Conservation (phyloP, 345 rosid species). For the Moringa oleifera region DNA sequence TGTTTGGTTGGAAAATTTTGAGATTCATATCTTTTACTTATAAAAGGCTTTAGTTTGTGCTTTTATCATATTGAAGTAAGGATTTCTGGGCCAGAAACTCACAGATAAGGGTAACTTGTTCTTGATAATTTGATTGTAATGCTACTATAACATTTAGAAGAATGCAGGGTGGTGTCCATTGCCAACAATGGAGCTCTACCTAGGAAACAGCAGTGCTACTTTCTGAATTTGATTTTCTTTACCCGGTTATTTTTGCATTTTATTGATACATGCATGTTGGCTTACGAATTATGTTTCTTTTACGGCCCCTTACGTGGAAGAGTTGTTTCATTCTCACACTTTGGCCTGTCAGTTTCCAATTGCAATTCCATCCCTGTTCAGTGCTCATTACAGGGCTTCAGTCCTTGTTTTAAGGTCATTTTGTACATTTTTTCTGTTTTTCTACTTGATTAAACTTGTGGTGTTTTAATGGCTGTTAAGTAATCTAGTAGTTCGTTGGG, state of each 20-base stretch:
- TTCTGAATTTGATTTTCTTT: too few relatives aligned
- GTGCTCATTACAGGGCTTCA: not conserved
- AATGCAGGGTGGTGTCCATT: too few relatives aligned
- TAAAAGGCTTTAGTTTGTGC: constrained; percentile 4
- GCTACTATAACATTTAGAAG: too few relatives aligned
- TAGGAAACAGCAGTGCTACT: too few relatives aligned
- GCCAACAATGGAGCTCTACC: too few relatives aligned
- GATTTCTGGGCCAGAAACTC: not conserved
- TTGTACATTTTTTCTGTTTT: not conserved
- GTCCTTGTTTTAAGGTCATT: not conserved
- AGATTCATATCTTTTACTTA: not conserved
- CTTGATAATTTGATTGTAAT: not conserved
- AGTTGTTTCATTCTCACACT: not conserved
- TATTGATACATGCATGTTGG: too few relatives aligned
- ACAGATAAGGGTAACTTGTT: not conserved
- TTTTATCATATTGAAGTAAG: not conserved
- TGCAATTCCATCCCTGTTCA: not conserved
- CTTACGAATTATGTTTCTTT: too few relatives aligned
- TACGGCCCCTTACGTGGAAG: too few relatives aligned
- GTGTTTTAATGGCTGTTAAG: not conserved
- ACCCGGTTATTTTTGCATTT: too few relatives aligned
- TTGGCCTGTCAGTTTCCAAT: not conserved
- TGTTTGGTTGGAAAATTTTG: not conserved
- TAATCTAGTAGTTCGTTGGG: not conserved
- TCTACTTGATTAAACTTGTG: not conserved